Conservation (phyloP, 2,329 filamentous ascomycete genomes). For the Pseudopithomyces maydicus region DNA sequence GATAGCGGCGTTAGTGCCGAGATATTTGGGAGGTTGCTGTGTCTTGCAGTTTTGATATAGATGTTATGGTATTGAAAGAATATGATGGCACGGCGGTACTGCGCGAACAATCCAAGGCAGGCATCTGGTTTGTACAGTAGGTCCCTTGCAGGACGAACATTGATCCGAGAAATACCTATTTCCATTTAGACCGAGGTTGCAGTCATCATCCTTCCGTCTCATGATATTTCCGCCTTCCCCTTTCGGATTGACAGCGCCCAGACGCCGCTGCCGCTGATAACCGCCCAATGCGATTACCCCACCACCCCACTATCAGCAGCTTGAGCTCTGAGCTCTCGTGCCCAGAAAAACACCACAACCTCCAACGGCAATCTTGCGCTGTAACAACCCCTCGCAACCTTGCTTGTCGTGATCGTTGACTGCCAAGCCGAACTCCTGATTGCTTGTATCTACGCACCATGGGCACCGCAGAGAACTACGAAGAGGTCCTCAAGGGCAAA, state of each 20-base stretch:
- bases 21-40: neutral
- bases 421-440: neutral
- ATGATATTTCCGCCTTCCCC: neutral
- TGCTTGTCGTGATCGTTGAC: neutral
- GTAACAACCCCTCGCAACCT: too few species aligned
- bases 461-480: slow-evolving; percentile 39
- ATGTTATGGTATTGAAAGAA: neutral
- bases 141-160: neutral
- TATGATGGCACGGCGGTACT: neutral
- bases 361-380: neutral
- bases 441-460: slow-evolving; percentile 20
- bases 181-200: neutral
- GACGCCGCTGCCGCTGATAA: slow-evolving; percentile 28
- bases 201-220: neutral
- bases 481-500: slow-evolving; percentile 58
- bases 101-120: neutral
- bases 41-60: neutral
- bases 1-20: neutral
- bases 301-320: slow-evolving; percentile 27
- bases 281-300: slow-evolving; percentile 24
- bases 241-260: neutral
- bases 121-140: too few species aligned
- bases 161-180: neutral
- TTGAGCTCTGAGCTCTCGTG: slow-evolving; percentile 2
- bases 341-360: neutral